A percentile compares a stretch with the other conserved stretches of the same genome.
Conservation (phyloP, 495 filamentous ascomycete species). For the Xylaria palmicola region DNA sequence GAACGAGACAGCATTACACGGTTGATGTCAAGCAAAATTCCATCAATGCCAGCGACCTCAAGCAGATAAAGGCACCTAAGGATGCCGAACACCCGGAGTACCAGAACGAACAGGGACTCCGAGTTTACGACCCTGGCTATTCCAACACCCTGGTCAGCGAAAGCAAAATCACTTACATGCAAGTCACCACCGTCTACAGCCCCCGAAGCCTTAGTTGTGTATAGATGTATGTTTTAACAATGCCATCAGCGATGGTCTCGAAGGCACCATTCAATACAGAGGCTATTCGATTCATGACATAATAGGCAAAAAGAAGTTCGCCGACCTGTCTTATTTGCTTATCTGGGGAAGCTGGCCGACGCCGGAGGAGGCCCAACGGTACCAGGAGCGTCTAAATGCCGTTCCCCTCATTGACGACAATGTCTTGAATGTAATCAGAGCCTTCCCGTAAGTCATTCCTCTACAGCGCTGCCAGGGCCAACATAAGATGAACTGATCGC, state of each 20-base stretch:
- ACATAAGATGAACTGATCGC: not conserved
- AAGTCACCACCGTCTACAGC: constrained; percentile 15
- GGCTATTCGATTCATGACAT: constrained; percentile 45
- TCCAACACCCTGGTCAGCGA: constrained; percentile 50
- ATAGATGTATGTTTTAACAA: not conserved
- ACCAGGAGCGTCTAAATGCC: constrained; percentile 35
- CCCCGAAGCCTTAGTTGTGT: not conserved
- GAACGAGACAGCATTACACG: constrained; percentile 5
- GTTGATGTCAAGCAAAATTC: constrained; percentile 35
- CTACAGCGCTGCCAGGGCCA: not conserved
- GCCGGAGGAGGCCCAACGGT: constrained; percentile 33
- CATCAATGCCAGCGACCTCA: constrained; percentile 46
- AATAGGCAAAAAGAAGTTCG: constrained; percentile 36
- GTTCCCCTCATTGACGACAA: constrained; percentile 36
- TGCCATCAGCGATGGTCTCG: constrained; percentile 26
- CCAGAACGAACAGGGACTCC: constrained; percentile 33
- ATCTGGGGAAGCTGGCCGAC: constrained; percentile 47
- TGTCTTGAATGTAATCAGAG: constrained; percentile 34
- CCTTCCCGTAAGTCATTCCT: constrained; percentile 25
- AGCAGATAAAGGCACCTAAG: constrained; percentile 36
- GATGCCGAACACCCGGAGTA: constrained; percentile 4
- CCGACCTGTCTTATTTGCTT: constrained; percentile 47
- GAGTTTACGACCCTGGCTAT: constrained; percentile 50
- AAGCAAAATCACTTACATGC: constrained; percentile 46
- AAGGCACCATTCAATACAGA: constrained; percentile 37